These are phyloP conservation scores for Rhododendron ovatum DNA, from an alignment of 148 eudicot genomes.

Conservation along the genomic window DNA sequence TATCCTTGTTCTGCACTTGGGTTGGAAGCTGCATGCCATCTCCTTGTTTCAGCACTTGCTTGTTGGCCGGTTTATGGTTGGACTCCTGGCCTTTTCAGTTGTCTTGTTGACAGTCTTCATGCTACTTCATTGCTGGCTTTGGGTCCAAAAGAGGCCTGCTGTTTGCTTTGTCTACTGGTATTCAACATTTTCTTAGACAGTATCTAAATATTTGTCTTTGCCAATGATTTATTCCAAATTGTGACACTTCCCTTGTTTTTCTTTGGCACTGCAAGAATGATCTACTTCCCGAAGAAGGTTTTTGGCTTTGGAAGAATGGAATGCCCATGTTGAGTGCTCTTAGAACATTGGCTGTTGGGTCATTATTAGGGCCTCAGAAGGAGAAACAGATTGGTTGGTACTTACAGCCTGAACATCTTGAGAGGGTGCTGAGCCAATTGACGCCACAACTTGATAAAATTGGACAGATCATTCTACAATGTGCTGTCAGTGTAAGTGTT, in stretches of 20 bases:
- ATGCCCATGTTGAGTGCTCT: constrained; percentile 72
- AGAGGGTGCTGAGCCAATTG: constrained; percentile 65
- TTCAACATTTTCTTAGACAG: constrained; percentile 1
- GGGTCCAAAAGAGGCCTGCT: constrained; percentile 95
- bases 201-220: not conserved
- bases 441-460: constrained; percentile 68
- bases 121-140: constrained; percentile 67
- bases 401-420: constrained; percentile 48
- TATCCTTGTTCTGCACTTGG: constrained; percentile 81
- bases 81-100: constrained; percentile 91
- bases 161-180: constrained; percentile 81
- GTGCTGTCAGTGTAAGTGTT: constrained; percentile 80
- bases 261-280: constrained; percentile 53
- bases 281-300: constrained; percentile 84
- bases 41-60: constrained; percentile 89
- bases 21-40: constrained; percentile 81
- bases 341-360: constrained; percentile 68
- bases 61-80: constrained; percentile 94
- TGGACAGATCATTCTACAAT: constrained; percentile 69
- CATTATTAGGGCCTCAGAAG: constrained; percentile 71
- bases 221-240: not conserved
- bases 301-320: constrained; percentile 84
- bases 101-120: constrained; percentile 84
- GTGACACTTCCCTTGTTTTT: constrained; percentile 15
- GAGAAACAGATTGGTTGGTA: constrained; percentile 87